Conservation (phyloP, 2,329 filamentous ascomycete genomes). For the Pseudocercospora vitis region DNA sequence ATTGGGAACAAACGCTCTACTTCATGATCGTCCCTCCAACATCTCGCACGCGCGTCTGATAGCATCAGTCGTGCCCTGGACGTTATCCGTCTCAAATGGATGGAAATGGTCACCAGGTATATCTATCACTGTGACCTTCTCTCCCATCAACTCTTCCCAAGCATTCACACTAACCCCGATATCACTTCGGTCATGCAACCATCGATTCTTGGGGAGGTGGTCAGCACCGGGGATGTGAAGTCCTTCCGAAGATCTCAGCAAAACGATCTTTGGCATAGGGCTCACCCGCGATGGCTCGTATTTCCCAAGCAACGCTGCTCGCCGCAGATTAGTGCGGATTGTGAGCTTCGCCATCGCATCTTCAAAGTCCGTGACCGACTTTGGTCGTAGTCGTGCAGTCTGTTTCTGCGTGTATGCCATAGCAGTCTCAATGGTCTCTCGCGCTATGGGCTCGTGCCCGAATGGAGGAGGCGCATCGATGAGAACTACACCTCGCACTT, state of each 20-base stretch:
- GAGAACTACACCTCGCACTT: conserved; percentile 9
- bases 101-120: conserved; percentile 17
- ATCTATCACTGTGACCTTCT: conserved; percentile 9
- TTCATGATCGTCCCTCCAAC: not conserved
- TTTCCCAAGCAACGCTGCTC: conserved; percentile 11
- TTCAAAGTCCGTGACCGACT: conserved; percentile 11
- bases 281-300: conserved; percentile 5
- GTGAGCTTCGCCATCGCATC: conserved; percentile 9
- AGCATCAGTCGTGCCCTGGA: conserved; percentile 9
- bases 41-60: conserved; percentile 10
- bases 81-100: conserved; percentile 12
- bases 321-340: conserved; percentile 15
- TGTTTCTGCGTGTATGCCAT: conserved; percentile 12
- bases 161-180: conserved; percentile 2
- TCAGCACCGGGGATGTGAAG: not conserved
- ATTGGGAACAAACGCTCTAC: too few relatives aligned
- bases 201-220: conserved; percentile 10
- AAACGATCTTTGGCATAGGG: conserved; percentile 3
- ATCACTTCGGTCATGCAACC: conserved; percentile 16
- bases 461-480: conserved; percentile 13
- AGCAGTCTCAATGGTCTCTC: conserved; percentile 11
- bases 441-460: conserved; percentile 11
- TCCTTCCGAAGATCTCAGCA: conserved; percentile 12
- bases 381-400: not conserved
- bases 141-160: conserved; percentile 6